Evolutionary conservation across 2,329 filamentous ascomycete genomes (phyloP).

Genomic region (Sarocladiaceae sp.): DNA sequence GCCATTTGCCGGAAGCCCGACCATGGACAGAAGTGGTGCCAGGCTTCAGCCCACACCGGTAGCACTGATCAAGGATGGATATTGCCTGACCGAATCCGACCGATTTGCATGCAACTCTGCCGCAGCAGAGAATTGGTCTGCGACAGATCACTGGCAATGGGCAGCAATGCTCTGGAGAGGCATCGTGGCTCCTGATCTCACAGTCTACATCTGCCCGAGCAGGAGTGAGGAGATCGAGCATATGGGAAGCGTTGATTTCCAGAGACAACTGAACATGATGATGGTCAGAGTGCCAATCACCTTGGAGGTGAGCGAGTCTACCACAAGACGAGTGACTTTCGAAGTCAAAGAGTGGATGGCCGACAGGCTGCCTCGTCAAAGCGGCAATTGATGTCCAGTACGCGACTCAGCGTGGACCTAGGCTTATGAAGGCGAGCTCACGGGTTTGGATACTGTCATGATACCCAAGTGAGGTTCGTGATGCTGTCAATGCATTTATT

Average conservation of each 20-base stretch:
- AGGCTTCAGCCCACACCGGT: constrained; percentile 49
- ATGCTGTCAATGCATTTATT: no score
- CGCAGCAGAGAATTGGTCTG: constrained; percentile 67
- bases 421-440: no score
- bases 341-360: constrained; percentile 82
- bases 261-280: constrained; percentile 46
- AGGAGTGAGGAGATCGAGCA: constrained; percentile 30
- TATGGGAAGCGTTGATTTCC: constrained; percentile 51
- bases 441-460: no score
- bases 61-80: constrained; percentile 71
- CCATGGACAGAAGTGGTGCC: no score
- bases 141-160: constrained; percentile 96
- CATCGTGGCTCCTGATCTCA: constrained; percentile 75
- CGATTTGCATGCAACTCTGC: constrained; percentile 65
- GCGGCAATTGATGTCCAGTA: constrained; percentile 10
- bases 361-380: constrained; percentile 36
- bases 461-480: no score
- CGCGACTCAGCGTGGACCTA: background rate
- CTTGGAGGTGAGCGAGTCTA: constrained; percentile 59
- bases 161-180: constrained; percentile 91
- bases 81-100: constrained; percentile 76
- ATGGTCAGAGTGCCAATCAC: constrained; percentile 44
- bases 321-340: constrained; percentile 72
- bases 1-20: background rate
- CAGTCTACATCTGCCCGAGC: constrained; percentile 57